These are phyloP conservation scores for Fomitopsis palustris DNA, from an alignment of 1,284 basidiomycete species.

Conservation along the genomic window DNA sequence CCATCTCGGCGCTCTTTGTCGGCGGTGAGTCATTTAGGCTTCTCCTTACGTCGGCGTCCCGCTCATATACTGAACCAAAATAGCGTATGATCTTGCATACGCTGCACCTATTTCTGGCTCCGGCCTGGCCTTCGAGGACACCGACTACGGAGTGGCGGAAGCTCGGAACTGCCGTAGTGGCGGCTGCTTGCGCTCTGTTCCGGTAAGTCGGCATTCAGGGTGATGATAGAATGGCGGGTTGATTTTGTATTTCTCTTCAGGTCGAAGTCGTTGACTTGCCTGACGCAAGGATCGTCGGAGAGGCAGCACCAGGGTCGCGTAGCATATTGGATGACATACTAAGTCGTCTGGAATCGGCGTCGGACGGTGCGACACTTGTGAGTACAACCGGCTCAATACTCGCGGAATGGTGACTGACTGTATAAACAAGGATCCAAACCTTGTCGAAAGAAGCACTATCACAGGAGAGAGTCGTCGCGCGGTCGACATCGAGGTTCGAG, in stretches of 20 bases:
- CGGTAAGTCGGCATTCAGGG: not conserved
- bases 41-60: not conserved
- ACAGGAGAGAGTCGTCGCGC: not conserved
- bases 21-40: constrained; percentile 9
- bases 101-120: not conserved
- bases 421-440: not conserved
- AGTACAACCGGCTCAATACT: not conserved
- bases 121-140: not conserved
- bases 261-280: not conserved
- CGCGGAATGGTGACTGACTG: too few relatives aligned
- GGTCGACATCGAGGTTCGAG: not conserved
- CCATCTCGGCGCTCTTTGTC: constrained; percentile 17
- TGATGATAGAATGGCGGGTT: not conserved
- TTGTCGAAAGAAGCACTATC: not conserved
- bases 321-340: not conserved
- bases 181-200: not conserved
- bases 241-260: not conserved
- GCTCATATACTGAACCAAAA: not conserved
- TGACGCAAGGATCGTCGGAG: not conserved
- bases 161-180: not conserved
- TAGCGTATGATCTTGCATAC: not conserved
- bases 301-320: too few relatives aligned
- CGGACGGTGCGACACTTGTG: not conserved
- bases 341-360: not conserved
- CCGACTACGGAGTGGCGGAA: not conserved